Evolutionary conservation across 352 stramenopile genomes (phyloP), one percentile per base, ranked within the genome.

Genomic region (Globisporangium carolinianum): DNA sequence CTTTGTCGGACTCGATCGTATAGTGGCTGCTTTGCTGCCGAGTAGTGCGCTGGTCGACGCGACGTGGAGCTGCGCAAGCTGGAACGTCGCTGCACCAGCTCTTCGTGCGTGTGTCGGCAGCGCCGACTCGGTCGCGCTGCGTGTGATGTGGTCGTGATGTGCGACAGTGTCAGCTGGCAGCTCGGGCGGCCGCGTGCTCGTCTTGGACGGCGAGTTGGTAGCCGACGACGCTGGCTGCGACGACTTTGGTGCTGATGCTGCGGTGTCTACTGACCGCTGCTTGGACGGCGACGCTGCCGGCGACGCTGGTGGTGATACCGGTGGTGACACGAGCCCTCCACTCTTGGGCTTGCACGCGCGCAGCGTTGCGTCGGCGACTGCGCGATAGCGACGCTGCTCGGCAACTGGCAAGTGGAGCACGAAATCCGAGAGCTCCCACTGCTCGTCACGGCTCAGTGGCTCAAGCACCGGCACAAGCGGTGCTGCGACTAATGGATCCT

Each of bases 371-470:
- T 75, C 68, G 2, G 74, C 64, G 6, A 77, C 54, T 15, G 71
- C 66, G n/a, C 79, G 72, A 55, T 72, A 81, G 38, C 69, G 56
- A 8, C 75, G 71, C 63, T 87, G 79, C 1, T 86, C 69, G 18
- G 67, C 61, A 4, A 91, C 68, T 3, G 65, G 12, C 45, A 87
- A 70, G 15, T 65, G 51, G 11, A 72, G 55, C 43, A 92, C 62
- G 5, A 88, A 66, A 51, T 92, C 82, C 0, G 82, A 92, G 11
- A 89, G 61, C 62, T 85, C 71, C 77, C 79, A 89, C 7, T 68
- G 55, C 58, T 92, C 79, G 41, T 64, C 57, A 17, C 69, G 64
- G 1, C 53, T 78, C 5, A 92, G 53, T 1, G 72, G 72, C 35
- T 57, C 54, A 12, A 69, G 66, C 9, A 47, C 53, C 1, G 73